Evolutionary conservation across 139 green algal genomes (phyloP), one percentile per base, ranked within the genome.

Genomic region (Volvox africanus): DNA sequence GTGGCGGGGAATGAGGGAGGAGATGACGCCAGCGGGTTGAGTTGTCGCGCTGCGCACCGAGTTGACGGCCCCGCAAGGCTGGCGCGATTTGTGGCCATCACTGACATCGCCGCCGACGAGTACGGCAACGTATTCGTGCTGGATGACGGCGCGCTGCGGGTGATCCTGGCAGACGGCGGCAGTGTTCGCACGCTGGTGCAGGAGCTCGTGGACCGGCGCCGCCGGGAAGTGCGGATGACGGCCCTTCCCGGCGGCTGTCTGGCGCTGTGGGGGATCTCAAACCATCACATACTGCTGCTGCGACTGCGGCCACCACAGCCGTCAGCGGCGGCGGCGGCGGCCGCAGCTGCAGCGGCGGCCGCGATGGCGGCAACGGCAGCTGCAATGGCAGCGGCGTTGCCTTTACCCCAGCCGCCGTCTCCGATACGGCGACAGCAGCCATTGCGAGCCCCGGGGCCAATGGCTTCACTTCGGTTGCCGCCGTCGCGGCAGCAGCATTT

Each of bases 121-220:
- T 61, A 61, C 81, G 81, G 81, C 81, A 76, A 87, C 61, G 81
- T 87, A n/a, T 87, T 61, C 81, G 50, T 87, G 20, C 61, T 87
- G 30, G 81, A 87, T 61, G 61, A 65, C n/a, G 61, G 61, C 1
- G 20, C 50, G 81, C 81, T 87, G 81, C 61, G 81, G 2, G 61
- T 76, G 61, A 55, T 87, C 36, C 18, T 61, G 36, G 30, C n/a
- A 1, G 81, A 30, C 61, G 61, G 61, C 61, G 61, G 61, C 30
- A 16, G 13, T 11, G 81, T 87, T 1, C 17, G 19, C n/a, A 87
- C 81, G 1, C 61, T 87, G 81, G 32, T 61, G 21, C 28, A 14
- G 12, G 80, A 73, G 32, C 2, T 44, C 11, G 36, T 68, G 6
- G 78, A 84, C 14, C 80, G 50, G 26, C 26, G 50, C 17, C 36